Evolutionary conservation across 805 yeast genomes (phyloP).

Genomic region (Kuraishia molischiana): DNA sequence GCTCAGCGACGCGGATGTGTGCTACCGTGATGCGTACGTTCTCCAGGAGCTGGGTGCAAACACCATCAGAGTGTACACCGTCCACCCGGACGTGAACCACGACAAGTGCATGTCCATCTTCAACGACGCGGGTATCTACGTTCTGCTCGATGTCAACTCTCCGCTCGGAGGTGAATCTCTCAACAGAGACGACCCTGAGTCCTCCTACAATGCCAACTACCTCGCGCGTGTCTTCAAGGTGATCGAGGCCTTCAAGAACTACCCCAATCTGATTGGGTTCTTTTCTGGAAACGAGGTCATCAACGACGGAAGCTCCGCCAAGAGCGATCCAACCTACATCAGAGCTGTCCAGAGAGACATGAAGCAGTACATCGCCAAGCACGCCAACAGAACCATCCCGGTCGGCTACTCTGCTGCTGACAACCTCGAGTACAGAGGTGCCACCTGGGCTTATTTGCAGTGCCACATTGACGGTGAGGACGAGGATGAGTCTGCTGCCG

Average conservation of each 20-base stretch:
- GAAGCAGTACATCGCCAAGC: constrained; percentile 65
- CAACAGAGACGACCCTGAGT: constrained; percentile 59
- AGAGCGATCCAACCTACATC: constrained; percentile 62
- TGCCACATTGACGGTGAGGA: constrained; percentile 59
- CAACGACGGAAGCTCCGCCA: constrained; percentile 61
- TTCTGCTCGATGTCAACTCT: constrained; percentile 75
- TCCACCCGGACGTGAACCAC: constrained; percentile 78
- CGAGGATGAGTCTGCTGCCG: constrained; percentile 58
- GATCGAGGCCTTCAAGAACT: constrained; percentile 74
- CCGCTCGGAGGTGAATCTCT: constrained; percentile 60
- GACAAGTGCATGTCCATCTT: constrained; percentile 88
- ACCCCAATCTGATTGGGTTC: constrained; percentile 81
- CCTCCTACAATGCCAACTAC: constrained; percentile 63
- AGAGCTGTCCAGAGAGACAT: constrained; percentile 91
- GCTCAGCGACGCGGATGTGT: constrained; percentile 54
- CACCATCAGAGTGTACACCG: constrained; percentile 74
- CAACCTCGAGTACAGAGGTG: constrained; percentile 55
- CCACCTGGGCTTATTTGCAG: constrained; percentile 72
- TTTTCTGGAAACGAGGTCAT: constrained; percentile 89
- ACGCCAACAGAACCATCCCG: constrained; percentile 69
- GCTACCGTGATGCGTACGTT: constrained; percentile 73
- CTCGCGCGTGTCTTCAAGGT: constrained; percentile 75
- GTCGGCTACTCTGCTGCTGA: constrained; percentile 98
- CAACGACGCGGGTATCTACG: constrained; percentile 87
- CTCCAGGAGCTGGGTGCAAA: constrained; percentile 78